Base-by-base conservation (phyloP, 495 filamentous ascomycete species). In the Aspergillus bridgeri region DNA sequence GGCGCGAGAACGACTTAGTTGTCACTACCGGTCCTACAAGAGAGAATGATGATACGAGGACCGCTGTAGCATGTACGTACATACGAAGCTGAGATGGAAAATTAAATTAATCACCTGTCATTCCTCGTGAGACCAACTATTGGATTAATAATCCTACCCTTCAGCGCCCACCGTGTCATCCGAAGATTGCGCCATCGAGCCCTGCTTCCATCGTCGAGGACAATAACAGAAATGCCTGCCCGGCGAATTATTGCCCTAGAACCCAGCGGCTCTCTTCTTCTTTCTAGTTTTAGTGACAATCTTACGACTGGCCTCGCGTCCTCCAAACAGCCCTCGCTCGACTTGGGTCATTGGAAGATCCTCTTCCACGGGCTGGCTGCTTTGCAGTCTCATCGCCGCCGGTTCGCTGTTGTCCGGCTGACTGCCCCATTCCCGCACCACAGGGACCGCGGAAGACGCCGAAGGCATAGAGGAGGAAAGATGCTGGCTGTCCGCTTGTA, bases 181-280 rank as follows among this genome's bases (percentile, higher is more conserved):
- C 33, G 13, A 2, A 15, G 33, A 38, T 38, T 38, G 13, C 33
- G 33, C 33, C 33, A 38, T 38, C 33, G 33, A 38, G 33, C 9
- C 33, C 2, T 38, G 11, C 33, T 38, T 15, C 33, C 7, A 29
- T 29, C 11, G 27, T 29, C 27, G 27, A 29, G 27, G 27, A 7
- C 27, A 7, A 9, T 7, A 4, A 27, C 25, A 27, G 6, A 29
- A 9, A 29, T 6, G 3, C 27, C 3, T 29, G 27, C 27, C 11
- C 27, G 11, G 27, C 5, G 27, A 29, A 3, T 9, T 15, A 15
- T 5, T 11, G 11, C 15, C 48, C 61, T 70, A 79, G 56, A 80
- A 80, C 18, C 78, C 78, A 44, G 68, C 74, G 33, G 70, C 70
- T 51, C 73, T 61, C 64, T 73, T 72, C 65, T 77, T 75, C 56